These are phyloP conservation scores for Aureobasidium namibiae DNA, from an alignment of 2,329 filamentous ascomycete genomes.

Conservation along the genomic window DNA sequence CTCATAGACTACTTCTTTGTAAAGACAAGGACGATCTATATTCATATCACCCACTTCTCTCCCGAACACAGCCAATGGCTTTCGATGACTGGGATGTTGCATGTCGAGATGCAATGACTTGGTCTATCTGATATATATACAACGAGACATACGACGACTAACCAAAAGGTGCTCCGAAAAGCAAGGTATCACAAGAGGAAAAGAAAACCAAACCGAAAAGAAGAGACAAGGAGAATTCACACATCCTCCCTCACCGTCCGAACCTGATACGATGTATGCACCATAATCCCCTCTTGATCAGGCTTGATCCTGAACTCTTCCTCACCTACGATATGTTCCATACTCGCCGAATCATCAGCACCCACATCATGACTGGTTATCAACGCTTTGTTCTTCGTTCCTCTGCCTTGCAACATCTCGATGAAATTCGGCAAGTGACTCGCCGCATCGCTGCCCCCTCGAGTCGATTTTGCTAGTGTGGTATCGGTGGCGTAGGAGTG, in stretches of 20 bases:
- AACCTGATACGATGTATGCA: conserved; percentile 10
- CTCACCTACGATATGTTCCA: conserved; percentile 2
- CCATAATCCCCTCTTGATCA: conserved; percentile 6
- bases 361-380: not conserved
- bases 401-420: not conserved
- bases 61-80: too few species aligned
- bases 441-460: not conserved
- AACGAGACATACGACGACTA: not conserved
- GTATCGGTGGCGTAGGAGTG: not conserved
- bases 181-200: not conserved
- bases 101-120: not conserved
- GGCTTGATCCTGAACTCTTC: not conserved
- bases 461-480: not conserved
- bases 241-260: conserved; percentile 2
- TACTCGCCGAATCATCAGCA: not conserved
- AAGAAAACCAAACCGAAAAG: not conserved
- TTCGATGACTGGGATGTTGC: not conserved
- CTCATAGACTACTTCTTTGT: not conserved
- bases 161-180: not conserved
- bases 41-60: not conserved
- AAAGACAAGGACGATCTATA: not conserved
- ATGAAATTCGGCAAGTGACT: not conserved
- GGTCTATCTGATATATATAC: not conserved
- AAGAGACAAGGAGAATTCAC: not conserved
- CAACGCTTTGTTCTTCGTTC: not conserved